phyloP scores from a whole-genome alignment of 371 early-diverging fungal species.

The Syncephalastrum monosporum region DNA sequence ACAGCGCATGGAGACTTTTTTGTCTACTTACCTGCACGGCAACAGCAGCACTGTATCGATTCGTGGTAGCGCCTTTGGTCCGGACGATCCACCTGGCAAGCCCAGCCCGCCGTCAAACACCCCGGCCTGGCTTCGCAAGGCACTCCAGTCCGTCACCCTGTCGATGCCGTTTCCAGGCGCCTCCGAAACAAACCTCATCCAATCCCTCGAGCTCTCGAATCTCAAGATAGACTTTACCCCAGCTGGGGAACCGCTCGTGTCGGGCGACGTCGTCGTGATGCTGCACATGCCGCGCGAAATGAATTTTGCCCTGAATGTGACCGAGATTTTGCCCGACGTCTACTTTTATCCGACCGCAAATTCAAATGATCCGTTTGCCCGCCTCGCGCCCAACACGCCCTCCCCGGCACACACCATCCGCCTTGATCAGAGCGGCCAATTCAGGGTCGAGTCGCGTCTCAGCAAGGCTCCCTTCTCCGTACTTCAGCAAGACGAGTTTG shows the following conservation, averaged over 20 bases:
- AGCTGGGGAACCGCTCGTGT: conserved; percentile 25
- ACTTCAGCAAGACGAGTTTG: conserved; percentile 41
- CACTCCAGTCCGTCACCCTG: conserved; percentile 31
- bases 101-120: conserved; percentile 2
- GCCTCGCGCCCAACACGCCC: conserved; percentile 25
- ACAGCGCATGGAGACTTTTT: conserved; percentile 29
- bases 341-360: conserved; percentile 29
- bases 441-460: conserved; percentile 28
- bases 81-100: conserved; percentile 18
- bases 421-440: conserved; percentile 6
- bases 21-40: conserved; percentile 42
- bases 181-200: conserved; percentile 36
- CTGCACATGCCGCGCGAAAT: conserved; percentile 43
- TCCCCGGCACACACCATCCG: conserved; percentile 29
- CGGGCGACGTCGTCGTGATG: conserved; percentile 35
- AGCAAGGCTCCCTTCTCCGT: conserved; percentile 39
- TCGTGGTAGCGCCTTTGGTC: conserved; percentile 35
- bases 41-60: conserved; percentile 33
- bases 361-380: conserved; percentile 37
- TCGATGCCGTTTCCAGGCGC: conserved; percentile 48
- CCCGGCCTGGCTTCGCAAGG: conserved; percentile 44
- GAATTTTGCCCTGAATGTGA: conserved; percentile 42
- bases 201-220: conserved; percentile 29
- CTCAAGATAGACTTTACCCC: conserved; percentile 43
- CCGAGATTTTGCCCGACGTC: conserved; percentile 33